Conservation (phyloP, 257 asterid species). For the Solanum pennellii region DNA sequence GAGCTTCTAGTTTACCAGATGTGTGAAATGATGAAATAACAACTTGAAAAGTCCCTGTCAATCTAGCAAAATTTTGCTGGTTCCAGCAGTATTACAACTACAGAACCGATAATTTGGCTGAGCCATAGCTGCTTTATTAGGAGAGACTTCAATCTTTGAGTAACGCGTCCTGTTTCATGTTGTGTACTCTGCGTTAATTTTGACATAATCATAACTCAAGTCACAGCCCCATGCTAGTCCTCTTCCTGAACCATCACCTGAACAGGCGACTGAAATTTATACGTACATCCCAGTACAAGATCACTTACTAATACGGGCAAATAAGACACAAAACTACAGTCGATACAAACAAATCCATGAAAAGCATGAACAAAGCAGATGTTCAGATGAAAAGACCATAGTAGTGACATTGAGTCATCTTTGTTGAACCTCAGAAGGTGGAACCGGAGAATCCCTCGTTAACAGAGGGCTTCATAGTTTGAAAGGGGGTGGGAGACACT, state of each 20-base stretch:
- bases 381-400: neutral
- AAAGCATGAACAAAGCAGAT: neutral
- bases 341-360: neutral
- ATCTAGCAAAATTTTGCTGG: neutral
- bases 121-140: neutral
- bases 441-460: neutral
- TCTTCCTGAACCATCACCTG: slow-evolving; percentile 72
- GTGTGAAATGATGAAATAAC: neutral
- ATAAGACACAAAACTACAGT: neutral
- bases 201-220: slow-evolving; percentile 85
- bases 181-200: slow-evolving; percentile 87
- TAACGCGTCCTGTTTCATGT: neutral
- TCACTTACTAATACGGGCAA: neutral
- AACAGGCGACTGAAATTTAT: neutral
- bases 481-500: neutral
- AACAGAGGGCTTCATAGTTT: neutral
- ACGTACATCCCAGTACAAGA: neutral
- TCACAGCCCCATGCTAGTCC: slow-evolving; percentile 98
- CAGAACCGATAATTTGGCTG: neutral
- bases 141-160: neutral
- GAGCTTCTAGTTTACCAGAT: neutral
- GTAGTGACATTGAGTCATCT: neutral
- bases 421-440: neutral
- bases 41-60: neutral
- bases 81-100: neutral